These are phyloP conservation scores for Myriangium duriaei DNA, from an alignment of 2,329 filamentous ascomycete species.

Conservation along the genomic window DNA sequence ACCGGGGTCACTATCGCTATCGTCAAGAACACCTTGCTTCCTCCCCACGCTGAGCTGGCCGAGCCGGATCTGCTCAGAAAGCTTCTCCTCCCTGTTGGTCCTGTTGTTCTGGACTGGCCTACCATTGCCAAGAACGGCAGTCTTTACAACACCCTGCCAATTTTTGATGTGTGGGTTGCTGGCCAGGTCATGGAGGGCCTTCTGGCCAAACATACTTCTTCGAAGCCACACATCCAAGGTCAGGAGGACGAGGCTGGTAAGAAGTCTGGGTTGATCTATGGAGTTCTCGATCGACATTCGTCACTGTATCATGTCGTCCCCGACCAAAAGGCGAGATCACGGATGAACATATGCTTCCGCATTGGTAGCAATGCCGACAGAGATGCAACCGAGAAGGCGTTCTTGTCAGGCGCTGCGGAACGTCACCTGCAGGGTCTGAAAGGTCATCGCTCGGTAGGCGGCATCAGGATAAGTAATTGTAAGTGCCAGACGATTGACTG, in stretches of 20 bases:
- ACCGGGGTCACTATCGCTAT: constrained; percentile 80
- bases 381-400: constrained; percentile 59
- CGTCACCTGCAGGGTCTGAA: constrained; percentile 67
- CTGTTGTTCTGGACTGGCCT: constrained; percentile 70
- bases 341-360: constrained; percentile 94
- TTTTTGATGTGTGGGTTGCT: constrained; percentile 86
- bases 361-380: constrained; percentile 49
- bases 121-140: constrained; percentile 86
- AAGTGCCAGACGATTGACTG: too few relatives aligned
- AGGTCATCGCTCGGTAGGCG: constrained; percentile 76
- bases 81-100: constrained; percentile 64
- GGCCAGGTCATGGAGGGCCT: constrained; percentile 77
- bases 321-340: constrained; percentile 59
- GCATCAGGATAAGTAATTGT: constrained; percentile 74
- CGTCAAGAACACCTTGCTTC: constrained; percentile 67
- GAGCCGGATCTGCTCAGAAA: constrained; percentile 56
- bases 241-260: constrained; percentile 61
- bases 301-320: constrained; percentile 69
- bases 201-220: constrained; percentile 41
- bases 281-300: constrained; percentile 59
- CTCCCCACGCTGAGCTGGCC: constrained; percentile 53
- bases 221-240: constrained; percentile 53
- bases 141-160: constrained; percentile 89
- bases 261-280: constrained; percentile 70
- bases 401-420: constrained; percentile 59